Conservation (phyloP, 1,284 basidiomycete genomes). For the Peniophora sp. region DNA sequence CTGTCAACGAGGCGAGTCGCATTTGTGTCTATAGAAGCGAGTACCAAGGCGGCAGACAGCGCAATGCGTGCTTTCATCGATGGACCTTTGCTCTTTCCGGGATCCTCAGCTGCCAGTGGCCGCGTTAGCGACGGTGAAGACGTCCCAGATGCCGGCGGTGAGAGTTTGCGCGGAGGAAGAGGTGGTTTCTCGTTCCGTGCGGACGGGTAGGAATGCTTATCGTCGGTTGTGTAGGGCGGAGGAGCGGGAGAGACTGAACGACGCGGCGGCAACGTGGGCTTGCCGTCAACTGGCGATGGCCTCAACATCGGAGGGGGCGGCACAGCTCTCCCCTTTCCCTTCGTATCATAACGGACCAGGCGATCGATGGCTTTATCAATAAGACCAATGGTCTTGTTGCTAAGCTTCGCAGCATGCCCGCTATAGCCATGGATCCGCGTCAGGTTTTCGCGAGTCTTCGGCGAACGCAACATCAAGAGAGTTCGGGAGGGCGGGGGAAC, state of each 20-base stretch:
- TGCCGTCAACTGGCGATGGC: not conserved
- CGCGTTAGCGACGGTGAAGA: slow-evolving; percentile 1
- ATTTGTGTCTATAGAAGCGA: slow-evolving; percentile 65
- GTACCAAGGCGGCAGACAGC: slow-evolving; percentile 66
- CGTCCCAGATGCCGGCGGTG: slow-evolving; percentile 11
- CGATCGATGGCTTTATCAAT: slow-evolving; percentile 56
- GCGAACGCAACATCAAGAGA: slow-evolving; percentile 54
- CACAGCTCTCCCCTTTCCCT: slow-evolving; percentile 9
- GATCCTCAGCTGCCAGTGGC: not conserved
- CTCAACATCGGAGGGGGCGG: not conserved
- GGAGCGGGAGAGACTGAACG: not conserved
- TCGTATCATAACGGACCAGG: slow-evolving; percentile 24
- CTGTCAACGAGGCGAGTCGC: slow-evolving; percentile 51
- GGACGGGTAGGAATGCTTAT: not conserved
- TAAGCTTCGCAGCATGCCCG: slow-evolving; percentile 61
- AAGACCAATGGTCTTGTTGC: slow-evolving; percentile 50
- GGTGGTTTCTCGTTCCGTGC: slow-evolving; percentile 12
- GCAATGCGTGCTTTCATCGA: slow-evolving; percentile 37
- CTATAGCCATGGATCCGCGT: slow-evolving; percentile 55
- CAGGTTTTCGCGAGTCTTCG: slow-evolving; percentile 51
- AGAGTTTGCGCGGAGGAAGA: slow-evolving; percentile 11
- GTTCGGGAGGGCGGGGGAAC: slow-evolving; percentile 43
- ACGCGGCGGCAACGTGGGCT: no score
- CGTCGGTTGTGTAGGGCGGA: not conserved
- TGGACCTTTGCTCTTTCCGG: slow-evolving; percentile 4